Evolutionary conservation across 495 filamentous ascomycete species (phyloP), one percentile per base, ranked within the genome.

Genomic region (Neurospora sp.): DNA sequence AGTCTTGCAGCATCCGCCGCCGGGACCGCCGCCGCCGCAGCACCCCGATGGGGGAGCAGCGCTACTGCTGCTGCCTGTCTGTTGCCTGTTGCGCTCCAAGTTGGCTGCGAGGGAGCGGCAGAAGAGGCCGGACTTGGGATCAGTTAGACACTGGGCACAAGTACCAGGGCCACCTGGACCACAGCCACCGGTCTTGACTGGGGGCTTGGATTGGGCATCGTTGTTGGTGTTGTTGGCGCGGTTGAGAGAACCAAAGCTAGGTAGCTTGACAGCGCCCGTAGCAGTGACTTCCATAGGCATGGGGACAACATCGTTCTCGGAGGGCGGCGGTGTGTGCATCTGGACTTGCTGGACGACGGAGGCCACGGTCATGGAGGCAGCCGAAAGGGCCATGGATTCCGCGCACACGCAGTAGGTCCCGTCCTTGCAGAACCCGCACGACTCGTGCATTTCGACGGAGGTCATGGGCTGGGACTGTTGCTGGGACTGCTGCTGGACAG

Each of bases 381-480:
- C 53, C 1, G 53, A 61, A 7, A 61, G 22, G 27, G 53, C 87
- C 71, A 78, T 74, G 78, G 92, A 86, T 71, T 95, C 92, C 38
- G 91, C 92, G 79, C 93, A 97, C 72, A 94, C 88, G 78, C 93
- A 97, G 75, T 92, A 91, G 1, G 90, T 93, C 18, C 92, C 92
- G 70, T 94, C 92, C 75, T 89, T 87, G 80, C 93, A 97, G 83
- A 96, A 96, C n/a, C 93, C 93, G 76, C 93, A 97, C 11, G 90
- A 87, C 69, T 96, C 93, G 66, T 79, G 76, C 6, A 77, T 77
- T 46, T 81, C 78, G 18, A 82, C 69, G 14, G 79, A 73, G 6
- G 70, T 38, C 72, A 83, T 75, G 31, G 78, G 71, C 20, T 78
- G 75, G 3, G 78, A 68, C 3, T 79, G 82, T 9, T 77, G 69